These are phyloP conservation scores for Colletotrichum eleusines DNA, from an alignment of 2,329 filamentous ascomycete genomes.

Conservation along the genomic window DNA sequence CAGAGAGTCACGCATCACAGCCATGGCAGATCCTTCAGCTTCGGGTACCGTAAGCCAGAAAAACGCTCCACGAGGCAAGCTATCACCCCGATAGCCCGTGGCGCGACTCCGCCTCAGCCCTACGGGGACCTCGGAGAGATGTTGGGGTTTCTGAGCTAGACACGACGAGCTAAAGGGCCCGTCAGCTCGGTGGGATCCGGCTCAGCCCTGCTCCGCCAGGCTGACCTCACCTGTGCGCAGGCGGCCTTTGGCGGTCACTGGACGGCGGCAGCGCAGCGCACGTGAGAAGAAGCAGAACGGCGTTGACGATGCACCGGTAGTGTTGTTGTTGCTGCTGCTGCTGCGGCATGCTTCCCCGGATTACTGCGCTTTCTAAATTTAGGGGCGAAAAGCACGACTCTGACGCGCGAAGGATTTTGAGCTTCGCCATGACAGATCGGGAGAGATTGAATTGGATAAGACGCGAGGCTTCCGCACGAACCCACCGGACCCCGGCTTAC, in stretches of 20 bases:
- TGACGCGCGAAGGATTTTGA: not conserved
- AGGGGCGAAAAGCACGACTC: not conserved
- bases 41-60: not conserved
- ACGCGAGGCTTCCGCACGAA: not conserved
- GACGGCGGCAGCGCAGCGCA: not conserved
- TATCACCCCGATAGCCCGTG: not conserved
- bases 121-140: not conserved
- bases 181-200: constrained; percentile 14
- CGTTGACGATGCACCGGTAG: not conserved
- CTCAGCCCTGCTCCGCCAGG: constrained; percentile 24
- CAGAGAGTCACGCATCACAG: not conserved
- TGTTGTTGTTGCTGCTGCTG: not conserved
- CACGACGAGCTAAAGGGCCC: not conserved
- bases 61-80: not conserved
- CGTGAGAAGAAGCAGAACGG: not conserved
- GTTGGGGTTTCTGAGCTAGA: not conserved
- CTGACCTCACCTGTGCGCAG: not conserved
- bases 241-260: not conserved
- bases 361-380: constrained; percentile 20
- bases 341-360: constrained; percentile 13
- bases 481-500: constrained; percentile 1
- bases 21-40: not conserved
- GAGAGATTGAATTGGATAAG: not conserved
- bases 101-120: not conserved
- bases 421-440: not conserved